Evolutionary conservation across 768 basidiomycete genomes (phyloP), one percentile per base, ranked within the genome.

Genomic region (Suillus lakei): DNA sequence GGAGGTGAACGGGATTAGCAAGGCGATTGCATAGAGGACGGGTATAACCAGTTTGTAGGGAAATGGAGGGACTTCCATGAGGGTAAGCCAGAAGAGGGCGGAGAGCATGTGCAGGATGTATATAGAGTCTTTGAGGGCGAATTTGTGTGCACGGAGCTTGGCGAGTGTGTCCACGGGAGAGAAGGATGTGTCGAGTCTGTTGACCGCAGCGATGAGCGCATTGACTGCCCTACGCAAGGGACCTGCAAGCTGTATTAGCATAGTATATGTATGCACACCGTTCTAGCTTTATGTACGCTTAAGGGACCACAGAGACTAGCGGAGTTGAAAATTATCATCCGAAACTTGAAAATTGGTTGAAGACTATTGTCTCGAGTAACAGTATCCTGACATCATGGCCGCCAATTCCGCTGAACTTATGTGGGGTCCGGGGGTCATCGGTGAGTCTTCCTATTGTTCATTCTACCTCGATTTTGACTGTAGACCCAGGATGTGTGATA

Each of bases 1-100:
- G 36, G 88, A 91, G 0, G 96, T 96, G 62, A 96, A 81, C 0
- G 96, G 96, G 54, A 98, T 73, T 67, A 95, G 79, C 65, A 98
- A 83, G 38, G 87, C 90, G 59, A 85, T 72, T 63, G 78, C 72
- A 79, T 92, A 96, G 23, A 91, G 79, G 34, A 88, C 43, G 8
- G 96, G 95, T 69, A 97, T 93, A 56, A 83, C 64, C 48, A 97
- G 85, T 73, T 96, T 96, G 70, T 83, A 72, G 4, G 91, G 91
- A 70, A 89, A 91, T 18, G 82, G 80, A 0, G 93, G 92, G 1
- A 79, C 80, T 65, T 85, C 80, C 90, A 95, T 91, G 63, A 95
- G 79, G 48, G 78, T 77, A 67, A 95, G 78, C 91, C 92, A 94
- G 74, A 93, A 89, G 7, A 78, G 69, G 51, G 89, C 88, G 46